Percentiles rank a stretch among this genome's conserved stretches.
phyloP scores from a whole-genome alignment of 2,329 filamentous ascomycete genomes.

The Talaromyces atroroseus region DNA sequence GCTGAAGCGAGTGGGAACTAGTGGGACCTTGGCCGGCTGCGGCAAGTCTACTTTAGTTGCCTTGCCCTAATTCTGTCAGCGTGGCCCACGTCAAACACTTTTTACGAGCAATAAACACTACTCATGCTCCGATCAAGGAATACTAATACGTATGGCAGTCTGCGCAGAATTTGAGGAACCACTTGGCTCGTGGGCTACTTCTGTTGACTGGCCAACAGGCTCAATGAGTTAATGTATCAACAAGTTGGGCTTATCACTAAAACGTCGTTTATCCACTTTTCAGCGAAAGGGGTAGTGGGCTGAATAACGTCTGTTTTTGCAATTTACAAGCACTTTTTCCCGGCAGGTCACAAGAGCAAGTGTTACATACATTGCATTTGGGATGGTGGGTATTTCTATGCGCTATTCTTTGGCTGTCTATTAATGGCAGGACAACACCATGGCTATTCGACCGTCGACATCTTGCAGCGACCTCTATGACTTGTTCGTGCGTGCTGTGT shows the following conservation, averaged over 20 bases:
- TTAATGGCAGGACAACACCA: not conserved
- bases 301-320: not conserved
- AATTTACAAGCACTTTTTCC: not conserved
- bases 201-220: not conserved
- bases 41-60: conserved; percentile 6
- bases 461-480: not conserved
- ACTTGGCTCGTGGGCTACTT: not conserved
- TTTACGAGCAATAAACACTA: not conserved
- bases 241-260: not conserved
- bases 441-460: not conserved
- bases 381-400: not conserved
- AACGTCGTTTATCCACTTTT: conserved; percentile 8
- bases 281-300: not conserved
- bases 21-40: conserved; percentile 1
- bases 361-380: not conserved
- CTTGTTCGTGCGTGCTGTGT: not conserved
- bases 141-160: not conserved
- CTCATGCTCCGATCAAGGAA: not conserved
- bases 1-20: conserved; percentile 9
- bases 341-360: not conserved
- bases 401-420: not conserved
- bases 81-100: not conserved
- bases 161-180: not conserved
- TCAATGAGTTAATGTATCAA: not conserved
- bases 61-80: conserved; percentile 6